Percentiles rank a stretch among this genome's conserved stretches.
phyloP scores from a whole-genome alignment of 2,329 filamentous ascomycete species.

The Claviceps humidiphila region DNA sequence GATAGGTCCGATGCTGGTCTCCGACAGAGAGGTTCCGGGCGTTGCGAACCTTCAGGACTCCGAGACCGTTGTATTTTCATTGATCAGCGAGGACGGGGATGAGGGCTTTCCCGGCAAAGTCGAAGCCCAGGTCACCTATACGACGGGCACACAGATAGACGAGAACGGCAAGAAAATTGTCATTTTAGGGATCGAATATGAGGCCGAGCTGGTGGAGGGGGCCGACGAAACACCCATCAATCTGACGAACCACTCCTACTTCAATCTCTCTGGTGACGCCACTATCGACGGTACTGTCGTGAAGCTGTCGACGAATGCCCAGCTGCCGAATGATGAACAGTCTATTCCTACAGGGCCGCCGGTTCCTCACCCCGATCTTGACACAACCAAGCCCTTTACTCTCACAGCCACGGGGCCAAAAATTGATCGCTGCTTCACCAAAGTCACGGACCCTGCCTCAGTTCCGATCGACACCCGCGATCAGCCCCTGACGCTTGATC shows the following conservation, averaged over 20 bases:
- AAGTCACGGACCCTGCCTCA: slow-evolving; percentile 47
- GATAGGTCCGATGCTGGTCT: slow-evolving; percentile 53
- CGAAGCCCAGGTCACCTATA: slow-evolving; percentile 66
- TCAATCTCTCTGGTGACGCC: slow-evolving; percentile 44
- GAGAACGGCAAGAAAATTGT: slow-evolving; percentile 49
- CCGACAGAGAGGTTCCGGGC: slow-evolving; percentile 35
- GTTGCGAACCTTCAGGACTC: slow-evolving; percentile 41
- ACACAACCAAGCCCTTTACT: slow-evolving; percentile 53
- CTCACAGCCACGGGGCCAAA: slow-evolving; percentile 59
- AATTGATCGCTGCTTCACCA: slow-evolving; percentile 84
- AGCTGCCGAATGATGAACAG: slow-evolving; percentile 60
- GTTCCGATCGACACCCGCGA: slow-evolving; percentile 54
- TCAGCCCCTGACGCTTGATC: slow-evolving; percentile 50
- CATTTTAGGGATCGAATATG: slow-evolving; percentile 76
- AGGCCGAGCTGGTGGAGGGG: slow-evolving; percentile 66
- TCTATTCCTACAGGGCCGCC: slow-evolving; percentile 64
- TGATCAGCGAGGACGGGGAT: slow-evolving; percentile 65
- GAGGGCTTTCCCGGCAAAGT: slow-evolving; percentile 85
- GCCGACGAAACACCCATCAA: slow-evolving; percentile 85
- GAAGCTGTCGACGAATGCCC: slow-evolving; percentile 49
- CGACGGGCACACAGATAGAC: slow-evolving; percentile 51
- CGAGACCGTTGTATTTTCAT: slow-evolving; percentile 53
- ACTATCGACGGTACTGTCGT: slow-evolving; percentile 47
- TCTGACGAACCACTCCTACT: slow-evolving; percentile 89
- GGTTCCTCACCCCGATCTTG: slow-evolving; percentile 49